phyloP scores from a whole-genome alignment of 306 rosid genomes.

The Trifolium dubium region DNA sequence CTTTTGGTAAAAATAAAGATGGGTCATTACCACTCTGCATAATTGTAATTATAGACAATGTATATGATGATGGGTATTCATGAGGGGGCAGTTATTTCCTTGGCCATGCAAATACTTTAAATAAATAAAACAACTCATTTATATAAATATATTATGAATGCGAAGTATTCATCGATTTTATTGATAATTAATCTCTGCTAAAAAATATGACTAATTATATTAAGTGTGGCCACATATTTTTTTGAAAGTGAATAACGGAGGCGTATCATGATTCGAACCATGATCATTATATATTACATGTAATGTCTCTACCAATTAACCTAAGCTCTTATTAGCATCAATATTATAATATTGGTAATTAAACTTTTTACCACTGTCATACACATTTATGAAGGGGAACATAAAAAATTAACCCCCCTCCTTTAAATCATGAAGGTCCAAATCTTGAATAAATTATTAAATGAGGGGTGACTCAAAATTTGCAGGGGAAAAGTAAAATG shows the following conservation, averaged over 20 bases:
- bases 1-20: conserved; percentile 60
- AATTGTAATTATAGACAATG: conserved; percentile 89
- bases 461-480: conserved; percentile 40
- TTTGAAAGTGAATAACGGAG: too few species aligned
- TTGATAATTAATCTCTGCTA: too few species aligned
- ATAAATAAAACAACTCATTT: too few species aligned
- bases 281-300: too few species aligned
- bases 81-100: conserved; percentile 72
- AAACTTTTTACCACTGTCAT: conserved; percentile 56
- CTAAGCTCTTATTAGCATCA: too few species aligned
- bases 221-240: too few species aligned
- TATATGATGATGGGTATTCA: conserved; percentile 78
- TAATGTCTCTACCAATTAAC: too few species aligned
- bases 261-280: too few species aligned
- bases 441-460: conserved; percentile 30
- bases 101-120: conserved; percentile 55
- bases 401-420: conserved; percentile 41
- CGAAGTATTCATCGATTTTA: too few species aligned
- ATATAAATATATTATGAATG: too few species aligned
- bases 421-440: conserved; percentile 55
- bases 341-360: not conserved
- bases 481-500: conserved; percentile 57
- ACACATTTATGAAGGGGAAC: conserved; percentile 63
- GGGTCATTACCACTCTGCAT: conserved; percentile 74
- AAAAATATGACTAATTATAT: not conserved